Evolutionary conservation across 192 early-diverging fungal genomes (phyloP).

Genomic region (Backusella parvicylindrica): DNA sequence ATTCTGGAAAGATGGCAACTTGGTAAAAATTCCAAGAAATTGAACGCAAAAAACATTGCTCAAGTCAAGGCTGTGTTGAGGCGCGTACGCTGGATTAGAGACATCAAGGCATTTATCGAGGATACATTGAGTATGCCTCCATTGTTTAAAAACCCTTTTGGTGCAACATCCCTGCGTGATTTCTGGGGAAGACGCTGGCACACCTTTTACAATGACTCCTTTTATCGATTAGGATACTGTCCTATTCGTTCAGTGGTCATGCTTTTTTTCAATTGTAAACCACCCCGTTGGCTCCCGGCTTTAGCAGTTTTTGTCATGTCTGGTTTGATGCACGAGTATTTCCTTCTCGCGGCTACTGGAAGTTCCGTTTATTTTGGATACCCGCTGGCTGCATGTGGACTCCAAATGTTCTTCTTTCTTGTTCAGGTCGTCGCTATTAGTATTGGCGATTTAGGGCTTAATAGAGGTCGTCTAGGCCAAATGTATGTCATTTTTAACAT

Average conservation of each 20-base stretch:
- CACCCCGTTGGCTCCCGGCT: conserved; percentile 4
- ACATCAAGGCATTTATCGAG: conserved; percentile 4
- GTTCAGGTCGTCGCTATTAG: not conserved
- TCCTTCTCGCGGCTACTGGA: conserved; percentile 4
- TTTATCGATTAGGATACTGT: conserved; percentile 12
- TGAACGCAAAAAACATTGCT: not conserved
- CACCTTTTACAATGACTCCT: conserved; percentile 12
- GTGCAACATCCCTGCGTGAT: not conserved
- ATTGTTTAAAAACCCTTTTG: not conserved
- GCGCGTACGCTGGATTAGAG: not conserved
- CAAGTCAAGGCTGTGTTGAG: not conserved
- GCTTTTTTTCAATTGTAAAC: not conserved
- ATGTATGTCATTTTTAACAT: not conserved
- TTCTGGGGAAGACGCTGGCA: conserved; percentile 18
- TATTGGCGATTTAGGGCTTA: not conserved
- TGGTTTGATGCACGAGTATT: conserved; percentile 20
- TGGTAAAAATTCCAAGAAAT: not conserved
- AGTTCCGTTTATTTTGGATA: not conserved
- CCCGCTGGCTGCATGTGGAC: not conserved
- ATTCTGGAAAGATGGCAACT: conserved; percentile 1
- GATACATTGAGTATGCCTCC: conserved; percentile 17
- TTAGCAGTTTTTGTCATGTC: conserved; percentile 11
- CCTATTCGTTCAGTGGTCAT: not conserved
- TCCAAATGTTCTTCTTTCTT: conserved; percentile 3
- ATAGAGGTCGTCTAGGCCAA: not conserved